Evolutionary conservation across 768 basidiomycete genomes (phyloP), one percentile per base, ranked within the genome.

Genomic region (Boletus insuetus): DNA sequence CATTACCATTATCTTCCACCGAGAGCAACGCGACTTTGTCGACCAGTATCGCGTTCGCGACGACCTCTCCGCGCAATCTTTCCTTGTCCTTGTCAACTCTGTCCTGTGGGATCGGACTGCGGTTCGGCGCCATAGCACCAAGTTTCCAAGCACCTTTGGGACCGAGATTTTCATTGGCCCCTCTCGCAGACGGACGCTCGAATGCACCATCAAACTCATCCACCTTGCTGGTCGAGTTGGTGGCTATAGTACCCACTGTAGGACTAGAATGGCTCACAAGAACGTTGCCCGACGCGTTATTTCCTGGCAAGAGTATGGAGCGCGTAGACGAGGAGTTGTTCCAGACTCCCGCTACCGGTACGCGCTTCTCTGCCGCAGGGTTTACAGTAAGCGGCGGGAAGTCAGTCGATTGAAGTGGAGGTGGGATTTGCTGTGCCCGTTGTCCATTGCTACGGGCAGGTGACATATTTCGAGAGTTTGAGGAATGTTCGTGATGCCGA

Each of bases 301-400:
- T 74, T 19, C 70, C 68, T 12, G 77, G 69, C 55, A 76, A 70
- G 41, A 88, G 77, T 55, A 82, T 75, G 20, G 84, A 76, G 14
- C 84, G 76, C 20, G 74, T 73, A 24, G 74, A 74, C 24, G 81
- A 74, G 26, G 81, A 69, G 58, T 84, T 86, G 20, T 80, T 83
- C 90, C 90, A 92, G 22, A 85, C 89, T 24, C 89, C 88, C 29
- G 76, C 75, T 7, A 79, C 79, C 2, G 84, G 84, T 7, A 75
- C 64, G 43, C 80, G 81, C 61, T 79, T 83, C 69, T 85, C 85
- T 19, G 70, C 65, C 29, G 70, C 68, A 20, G 75, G 65, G 6
- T 69, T 74, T 40, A 70, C 67, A 12, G 79, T 79, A 42, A 90
- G 72, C 11, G 89, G 89, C 6, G 88, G 88, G 59, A 90, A 90